Base-by-base conservation (phyloP, 306 rosid species). In the Quercus engelmannii region DNA sequence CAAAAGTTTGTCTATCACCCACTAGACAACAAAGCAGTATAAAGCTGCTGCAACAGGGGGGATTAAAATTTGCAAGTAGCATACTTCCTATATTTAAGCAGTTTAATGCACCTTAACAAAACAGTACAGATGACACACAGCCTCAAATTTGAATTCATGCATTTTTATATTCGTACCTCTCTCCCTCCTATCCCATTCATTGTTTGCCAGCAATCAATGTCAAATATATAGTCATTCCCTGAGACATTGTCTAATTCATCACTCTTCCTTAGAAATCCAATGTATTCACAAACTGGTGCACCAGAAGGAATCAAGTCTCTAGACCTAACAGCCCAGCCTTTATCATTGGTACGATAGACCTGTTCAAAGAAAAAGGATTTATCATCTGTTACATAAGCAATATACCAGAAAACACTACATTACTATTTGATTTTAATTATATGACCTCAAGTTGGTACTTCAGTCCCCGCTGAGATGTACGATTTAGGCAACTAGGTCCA, bases 271-370 rank as follows among this genome's bases (percentile, higher is more conserved):
- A 92, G 87, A 63, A 90, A 70, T 85, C 99, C 99, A 1, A 85
- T 87, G 85, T 95, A 95, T 84, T 95, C 98, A 65, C 99, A 95
- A 43, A 92, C 92, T n/a, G 94, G 99, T 41, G 98, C 97, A 54
- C 99, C 99, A 62, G 99, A 86, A 78, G 98, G 99, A 56, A 95
- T 92, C 78, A 91, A 92, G 89, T 95, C 96, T 97, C 98, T 90
- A 21, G 94, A 91, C 81, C 98, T 85, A 57, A 95, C 99, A 75
- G 97, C 99, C 99, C 98, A 92, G 57, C 99, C 99, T 77, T 93
- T 95, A 85, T 90, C 91, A 14, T 93, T 88, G 4, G 99, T 91
- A 3, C 94, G 92, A 76, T 90, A 92, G 84, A 95, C 95, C 99
- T 94, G 85, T 41, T 20, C 70, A 64, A 31, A 25, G 70, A 30